phyloP scores from a whole-genome alignment of 192 early-diverging fungal species.

The Blastocladiella britannica region DNA sequence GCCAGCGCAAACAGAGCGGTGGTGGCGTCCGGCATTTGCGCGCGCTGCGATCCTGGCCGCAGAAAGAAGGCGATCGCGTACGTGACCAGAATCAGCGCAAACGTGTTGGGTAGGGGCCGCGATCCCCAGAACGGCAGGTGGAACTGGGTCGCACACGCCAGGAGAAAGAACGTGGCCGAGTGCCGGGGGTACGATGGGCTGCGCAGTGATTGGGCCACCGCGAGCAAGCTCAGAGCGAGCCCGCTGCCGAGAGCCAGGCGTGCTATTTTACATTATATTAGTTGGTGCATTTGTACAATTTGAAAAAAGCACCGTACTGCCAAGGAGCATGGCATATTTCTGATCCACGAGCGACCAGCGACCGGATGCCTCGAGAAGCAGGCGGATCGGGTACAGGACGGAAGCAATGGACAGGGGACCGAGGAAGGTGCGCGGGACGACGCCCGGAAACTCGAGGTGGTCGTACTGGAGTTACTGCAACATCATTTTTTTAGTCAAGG shows the following conservation, averaged over 20 bases:
- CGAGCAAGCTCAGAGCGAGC: too few relatives aligned
- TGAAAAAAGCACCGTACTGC: too few relatives aligned
- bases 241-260: too few relatives aligned
- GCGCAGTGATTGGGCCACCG: too few relatives aligned
- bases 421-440: slow-evolving; percentile 82
- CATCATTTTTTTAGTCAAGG: slow-evolving; percentile 1
- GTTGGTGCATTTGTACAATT: too few relatives aligned
- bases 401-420: slow-evolving; percentile 48
- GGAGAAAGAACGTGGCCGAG: slow-evolving; percentile 12
- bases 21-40: slow-evolving; percentile 4
- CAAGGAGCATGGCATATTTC: slow-evolving; percentile 2
- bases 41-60: not conserved
- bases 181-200: too few relatives aligned
- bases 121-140: slow-evolving; percentile 76
- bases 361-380: slow-evolving; percentile 3
- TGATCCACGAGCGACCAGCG: not conserved
- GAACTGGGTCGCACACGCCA: slow-evolving; percentile 51
- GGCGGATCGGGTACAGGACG: slow-evolving; percentile 23
- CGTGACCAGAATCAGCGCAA: slow-evolving; percentile 49
- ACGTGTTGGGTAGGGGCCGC: slow-evolving; percentile 67
- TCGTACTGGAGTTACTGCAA: slow-evolving; percentile 44
- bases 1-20: slow-evolving; percentile 14
- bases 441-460: slow-evolving; percentile 81
- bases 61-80: slow-evolving; percentile 25
- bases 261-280: too few relatives aligned